Percentiles rank a stretch among this genome's conserved stretches.
Conservation (phyloP, 2,329 filamentous ascomycete genomes). For the Aspergillus melleus region DNA sequence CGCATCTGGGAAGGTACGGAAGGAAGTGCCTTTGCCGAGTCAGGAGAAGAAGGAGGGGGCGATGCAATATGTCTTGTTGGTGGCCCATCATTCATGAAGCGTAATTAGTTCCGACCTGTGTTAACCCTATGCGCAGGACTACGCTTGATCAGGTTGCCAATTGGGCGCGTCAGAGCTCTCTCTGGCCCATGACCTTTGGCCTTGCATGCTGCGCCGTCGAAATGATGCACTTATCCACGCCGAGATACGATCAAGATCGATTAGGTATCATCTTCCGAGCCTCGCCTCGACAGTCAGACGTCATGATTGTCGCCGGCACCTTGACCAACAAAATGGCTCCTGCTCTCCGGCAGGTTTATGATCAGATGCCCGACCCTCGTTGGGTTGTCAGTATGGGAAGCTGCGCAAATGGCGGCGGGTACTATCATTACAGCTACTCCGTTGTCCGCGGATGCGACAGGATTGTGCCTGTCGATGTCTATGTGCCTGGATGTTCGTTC, state of each 20-base stretch:
- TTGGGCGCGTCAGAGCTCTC: constrained; percentile 82
- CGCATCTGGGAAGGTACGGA: constrained; percentile 45
- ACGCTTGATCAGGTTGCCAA: constrained; percentile 73
- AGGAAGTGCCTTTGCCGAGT: constrained; percentile 50
- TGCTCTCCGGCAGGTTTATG: constrained; percentile 85
- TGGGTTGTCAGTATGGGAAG: constrained; percentile 88
- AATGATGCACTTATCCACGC: constrained; percentile 92
- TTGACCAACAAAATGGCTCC: constrained; percentile 97
- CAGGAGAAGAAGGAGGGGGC: constrained; percentile 53
- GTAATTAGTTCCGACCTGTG: background rate
- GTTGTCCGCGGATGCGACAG: constrained; percentile 76
- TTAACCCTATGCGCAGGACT: constrained; percentile 29
- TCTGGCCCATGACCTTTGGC: constrained; percentile 92
- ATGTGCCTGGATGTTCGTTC: constrained; percentile 75
- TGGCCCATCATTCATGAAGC: constrained; percentile 9
- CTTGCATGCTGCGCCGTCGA: constrained; percentile 88
- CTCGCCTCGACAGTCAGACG: constrained; percentile 82
- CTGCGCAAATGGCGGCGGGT: constrained; percentile 82
- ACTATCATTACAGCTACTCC: constrained; percentile 85
- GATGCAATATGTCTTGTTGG: constrained; percentile 54
- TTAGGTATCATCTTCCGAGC: constrained; percentile 89
- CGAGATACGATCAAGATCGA: constrained; percentile 86
- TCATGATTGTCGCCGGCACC: constrained; percentile 92
- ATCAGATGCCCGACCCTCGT: constrained; percentile 91
- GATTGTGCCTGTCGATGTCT: constrained; percentile 80